Evolutionary conservation across 441 rosid species (phyloP).

Genomic region (Brassica balearica): DNA sequence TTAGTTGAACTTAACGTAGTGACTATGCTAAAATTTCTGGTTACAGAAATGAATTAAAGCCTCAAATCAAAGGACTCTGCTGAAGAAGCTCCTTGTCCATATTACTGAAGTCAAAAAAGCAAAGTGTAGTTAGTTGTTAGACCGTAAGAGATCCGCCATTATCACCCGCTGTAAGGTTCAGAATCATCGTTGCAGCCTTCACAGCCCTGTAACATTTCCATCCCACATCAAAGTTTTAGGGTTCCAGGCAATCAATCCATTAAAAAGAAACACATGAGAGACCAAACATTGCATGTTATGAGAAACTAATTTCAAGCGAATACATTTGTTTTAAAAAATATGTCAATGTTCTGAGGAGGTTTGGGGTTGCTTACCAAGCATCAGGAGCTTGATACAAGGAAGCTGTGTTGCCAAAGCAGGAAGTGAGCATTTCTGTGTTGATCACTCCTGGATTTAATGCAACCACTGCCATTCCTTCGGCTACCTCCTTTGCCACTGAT

Average conservation of each 20-base stretch:
- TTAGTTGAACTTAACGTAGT: not conserved
- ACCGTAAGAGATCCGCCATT: constrained; percentile 91
- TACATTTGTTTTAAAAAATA: not conserved
- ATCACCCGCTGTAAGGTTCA: constrained; percentile 86
- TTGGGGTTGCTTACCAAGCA: constrained; percentile 63
- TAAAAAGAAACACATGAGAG: not conserved
- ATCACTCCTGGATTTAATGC: constrained; percentile 97
- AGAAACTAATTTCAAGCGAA: not conserved
- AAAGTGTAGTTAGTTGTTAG: constrained; percentile 40
- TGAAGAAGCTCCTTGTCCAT: constrained; percentile 9
- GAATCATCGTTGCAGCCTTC: constrained; percentile 89
- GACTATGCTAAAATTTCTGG: constrained; percentile 15
- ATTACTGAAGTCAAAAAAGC: not conserved
- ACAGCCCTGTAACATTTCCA: constrained; percentile 60
- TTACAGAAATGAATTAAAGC: constrained; percentile 12
- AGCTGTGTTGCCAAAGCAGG: constrained; percentile 90
- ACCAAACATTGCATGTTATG: not conserved
- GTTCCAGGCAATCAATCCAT: not conserved
- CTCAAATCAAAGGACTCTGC: not conserved
- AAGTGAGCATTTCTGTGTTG: constrained; percentile 88
- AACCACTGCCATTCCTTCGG: constrained; percentile 89
- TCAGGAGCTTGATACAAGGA: constrained; percentile 87
- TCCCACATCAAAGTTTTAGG: constrained; percentile 15
- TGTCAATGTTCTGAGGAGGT: not conserved
- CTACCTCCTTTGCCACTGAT: constrained; percentile 94